A percentile compares a stretch with the other conserved stretches of the same genome.
Conservation (phyloP, 1,284 basidiomycete species). For the Cystobasidium sp. region DNA sequence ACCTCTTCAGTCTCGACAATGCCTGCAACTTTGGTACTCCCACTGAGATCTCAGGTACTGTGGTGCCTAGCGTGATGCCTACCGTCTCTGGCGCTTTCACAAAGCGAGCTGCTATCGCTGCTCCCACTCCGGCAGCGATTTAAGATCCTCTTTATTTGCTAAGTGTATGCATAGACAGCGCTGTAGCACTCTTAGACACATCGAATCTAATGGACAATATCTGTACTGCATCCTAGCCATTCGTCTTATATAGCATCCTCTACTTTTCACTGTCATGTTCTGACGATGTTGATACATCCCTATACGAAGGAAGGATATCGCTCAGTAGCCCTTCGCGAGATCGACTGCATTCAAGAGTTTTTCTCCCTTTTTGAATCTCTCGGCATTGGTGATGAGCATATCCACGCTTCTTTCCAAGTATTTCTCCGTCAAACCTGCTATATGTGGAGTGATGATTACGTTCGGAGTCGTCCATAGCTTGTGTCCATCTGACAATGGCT, state of each 20-base stretch:
- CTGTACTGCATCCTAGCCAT: too few relatives aligned
- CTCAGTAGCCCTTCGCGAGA: slow-evolving; percentile 47
- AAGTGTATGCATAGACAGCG: too few relatives aligned
- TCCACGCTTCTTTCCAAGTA: slow-evolving; percentile 50
- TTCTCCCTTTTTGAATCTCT: slow-evolving; percentile 48
- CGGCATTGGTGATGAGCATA: slow-evolving; percentile 48
- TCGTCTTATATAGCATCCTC: background rate
- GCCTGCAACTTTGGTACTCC: slow-evolving; percentile 22
- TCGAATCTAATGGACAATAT: too few relatives aligned
- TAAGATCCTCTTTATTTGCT: too few relatives aligned
- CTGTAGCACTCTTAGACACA: too few relatives aligned
- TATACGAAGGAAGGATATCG: too few relatives aligned
- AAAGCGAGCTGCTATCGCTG: slow-evolving; percentile 10
- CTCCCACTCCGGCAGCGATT: background rate
- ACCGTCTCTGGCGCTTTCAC: slow-evolving; percentile 36
- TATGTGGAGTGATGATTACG: slow-evolving; percentile 55
- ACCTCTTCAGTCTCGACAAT: slow-evolving; percentile 20
- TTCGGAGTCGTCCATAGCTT: slow-evolving; percentile 52
- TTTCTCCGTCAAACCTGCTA: slow-evolving; percentile 46
- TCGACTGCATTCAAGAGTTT: slow-evolving; percentile 50
- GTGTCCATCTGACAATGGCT: slow-evolving; percentile 53
- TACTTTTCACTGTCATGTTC: background rate
- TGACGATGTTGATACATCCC: too few relatives aligned
- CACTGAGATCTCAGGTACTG: slow-evolving; percentile 19
- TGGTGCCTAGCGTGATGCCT: slow-evolving; percentile 14